Evolutionary conservation across 2,329 filamentous ascomycete species (phyloP).

Genomic region (Claviceps sorghi): DNA sequence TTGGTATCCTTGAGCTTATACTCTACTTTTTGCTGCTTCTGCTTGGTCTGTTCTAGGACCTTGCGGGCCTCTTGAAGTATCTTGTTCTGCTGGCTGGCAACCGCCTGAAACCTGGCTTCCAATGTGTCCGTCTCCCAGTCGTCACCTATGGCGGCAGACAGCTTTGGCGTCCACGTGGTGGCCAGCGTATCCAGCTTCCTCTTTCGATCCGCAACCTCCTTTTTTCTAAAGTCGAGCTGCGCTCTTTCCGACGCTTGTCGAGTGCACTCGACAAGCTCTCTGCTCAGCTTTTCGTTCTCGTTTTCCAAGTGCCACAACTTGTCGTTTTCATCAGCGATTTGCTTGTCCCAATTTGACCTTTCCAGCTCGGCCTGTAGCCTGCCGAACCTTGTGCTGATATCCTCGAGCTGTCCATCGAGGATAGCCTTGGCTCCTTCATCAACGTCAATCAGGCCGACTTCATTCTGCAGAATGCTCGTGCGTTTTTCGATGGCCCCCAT

Average conservation of each 20-base stretch:
- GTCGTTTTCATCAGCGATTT: constrained; percentile 51
- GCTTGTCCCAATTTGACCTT: constrained; percentile 51
- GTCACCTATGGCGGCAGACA: constrained; percentile 47
- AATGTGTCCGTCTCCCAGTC: constrained; percentile 55
- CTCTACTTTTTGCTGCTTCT: constrained; percentile 64
- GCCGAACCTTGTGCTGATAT: constrained; percentile 49
- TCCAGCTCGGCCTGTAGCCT: constrained; percentile 49
- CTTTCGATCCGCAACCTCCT: constrained; percentile 60
- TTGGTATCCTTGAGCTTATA: constrained; percentile 53
- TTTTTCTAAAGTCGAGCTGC: constrained; percentile 68
- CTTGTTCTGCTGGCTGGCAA: constrained; percentile 41
- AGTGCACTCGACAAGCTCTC: constrained; percentile 74
- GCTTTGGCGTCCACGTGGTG: constrained; percentile 56
- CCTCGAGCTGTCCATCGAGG: constrained; percentile 58
- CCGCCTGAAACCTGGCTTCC: constrained; percentile 54
- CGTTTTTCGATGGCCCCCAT: constrained; percentile 62
- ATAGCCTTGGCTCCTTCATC: constrained; percentile 76
- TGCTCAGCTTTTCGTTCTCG: constrained; percentile 54
- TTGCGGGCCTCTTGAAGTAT: constrained; percentile 50
- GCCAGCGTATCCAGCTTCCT: constrained; percentile 64
- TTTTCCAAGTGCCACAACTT: constrained; percentile 56
- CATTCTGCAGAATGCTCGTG: constrained; percentile 48
- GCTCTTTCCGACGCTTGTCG: constrained; percentile 70
- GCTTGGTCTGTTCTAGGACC: constrained; percentile 52
- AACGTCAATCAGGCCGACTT: constrained; percentile 57